Conservation (phyloP, 148 eudicot species). For the Chenopodium album region DNA sequence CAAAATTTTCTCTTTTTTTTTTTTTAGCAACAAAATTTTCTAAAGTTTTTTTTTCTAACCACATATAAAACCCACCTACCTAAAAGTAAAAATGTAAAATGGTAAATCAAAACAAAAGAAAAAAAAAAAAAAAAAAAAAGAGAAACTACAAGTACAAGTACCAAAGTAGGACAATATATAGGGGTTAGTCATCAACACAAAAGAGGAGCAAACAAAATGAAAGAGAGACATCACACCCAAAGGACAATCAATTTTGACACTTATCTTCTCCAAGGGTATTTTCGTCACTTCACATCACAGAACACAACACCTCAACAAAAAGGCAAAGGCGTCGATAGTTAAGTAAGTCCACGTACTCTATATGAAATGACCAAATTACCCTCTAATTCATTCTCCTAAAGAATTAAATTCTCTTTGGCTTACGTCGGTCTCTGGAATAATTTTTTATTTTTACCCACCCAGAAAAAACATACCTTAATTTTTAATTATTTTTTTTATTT, state of each 20-base stretch:
- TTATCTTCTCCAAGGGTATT: not conserved
- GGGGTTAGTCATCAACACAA: too few species aligned
- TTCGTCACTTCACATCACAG: not conserved
- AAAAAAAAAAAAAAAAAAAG: too few species aligned
- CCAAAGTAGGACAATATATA: too few species aligned
- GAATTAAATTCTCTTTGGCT: slow-evolving; percentile 5
- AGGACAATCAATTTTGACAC: slow-evolving; percentile 18
- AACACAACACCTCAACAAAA: slow-evolving; percentile 25
- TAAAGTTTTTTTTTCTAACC: too few species aligned
- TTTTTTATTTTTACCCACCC: not conserved
- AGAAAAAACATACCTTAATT: slow-evolving; percentile 15
- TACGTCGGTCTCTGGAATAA: not conserved
- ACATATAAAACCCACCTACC: not conserved
- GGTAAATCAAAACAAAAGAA: too few species aligned
- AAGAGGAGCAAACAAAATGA: not conserved
- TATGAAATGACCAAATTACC: slow-evolving; percentile 12
- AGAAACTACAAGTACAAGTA: too few species aligned
- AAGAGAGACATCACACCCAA: not conserved
- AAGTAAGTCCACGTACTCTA: slow-evolving; percentile 14
- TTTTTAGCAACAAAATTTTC: too few species aligned
- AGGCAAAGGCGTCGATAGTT: slow-evolving; percentile 10
- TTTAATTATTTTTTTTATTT: not conserved
- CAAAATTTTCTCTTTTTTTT: too few species aligned
- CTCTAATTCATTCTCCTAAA: not conserved
- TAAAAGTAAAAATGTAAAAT: too few species aligned